Percentiles rank a stretch among this genome's conserved stretches.
phyloP scores from a whole-genome alignment of 1,284 basidiomycete genomes.

The Puccinia novopanici region DNA sequence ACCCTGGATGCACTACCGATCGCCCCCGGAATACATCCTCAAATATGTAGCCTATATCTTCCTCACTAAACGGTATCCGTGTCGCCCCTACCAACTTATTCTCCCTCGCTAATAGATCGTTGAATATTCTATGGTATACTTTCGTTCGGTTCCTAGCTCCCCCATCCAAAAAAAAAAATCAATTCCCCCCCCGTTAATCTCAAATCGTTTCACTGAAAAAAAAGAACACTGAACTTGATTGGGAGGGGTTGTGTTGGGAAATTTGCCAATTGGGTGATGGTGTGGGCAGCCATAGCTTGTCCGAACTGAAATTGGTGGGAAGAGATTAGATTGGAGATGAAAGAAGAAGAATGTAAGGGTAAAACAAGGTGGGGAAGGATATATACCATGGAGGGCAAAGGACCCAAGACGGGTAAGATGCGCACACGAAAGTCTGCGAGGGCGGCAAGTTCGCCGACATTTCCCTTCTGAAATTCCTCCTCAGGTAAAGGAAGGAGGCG shows the following conservation, averaged over 20 bases:
- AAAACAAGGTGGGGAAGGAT: neutral
- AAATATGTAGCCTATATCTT: conserved; percentile 77
- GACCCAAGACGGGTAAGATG: conserved; percentile 80
- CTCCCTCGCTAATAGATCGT: conserved; percentile 73
- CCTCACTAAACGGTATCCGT: conserved; percentile 72
- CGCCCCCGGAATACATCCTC: conserved; percentile 83
- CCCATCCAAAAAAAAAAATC: neutral
- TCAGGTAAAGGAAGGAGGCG: conserved; percentile 86
- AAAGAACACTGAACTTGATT: conserved; percentile 64
- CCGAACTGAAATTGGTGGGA: conserved; percentile 67
- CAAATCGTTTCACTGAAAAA: neutral
- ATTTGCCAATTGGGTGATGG: conserved; percentile 77
- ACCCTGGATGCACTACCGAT: conserved; percentile 71
- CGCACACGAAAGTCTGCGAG: conserved; percentile 92
- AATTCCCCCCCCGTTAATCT: neutral
- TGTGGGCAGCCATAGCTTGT: conserved; percentile 79
- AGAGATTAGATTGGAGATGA: neutral
- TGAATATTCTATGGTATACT: conserved; percentile 76
- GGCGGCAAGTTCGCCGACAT: conserved; percentile 83
- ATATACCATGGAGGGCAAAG: conserved; percentile 54
- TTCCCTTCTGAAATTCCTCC: conserved; percentile 86
- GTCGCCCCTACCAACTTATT: conserved; percentile 65
- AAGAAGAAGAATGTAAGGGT: conserved; percentile 53
- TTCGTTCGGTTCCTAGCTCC: conserved; percentile 68
- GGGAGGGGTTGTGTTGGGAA: conserved; percentile 78